A percentile compares a stretch with the other conserved stretches of the same genome.
Conservation (phyloP, 768 basidiomycete genomes). For the Polyporus arcularius region DNA sequence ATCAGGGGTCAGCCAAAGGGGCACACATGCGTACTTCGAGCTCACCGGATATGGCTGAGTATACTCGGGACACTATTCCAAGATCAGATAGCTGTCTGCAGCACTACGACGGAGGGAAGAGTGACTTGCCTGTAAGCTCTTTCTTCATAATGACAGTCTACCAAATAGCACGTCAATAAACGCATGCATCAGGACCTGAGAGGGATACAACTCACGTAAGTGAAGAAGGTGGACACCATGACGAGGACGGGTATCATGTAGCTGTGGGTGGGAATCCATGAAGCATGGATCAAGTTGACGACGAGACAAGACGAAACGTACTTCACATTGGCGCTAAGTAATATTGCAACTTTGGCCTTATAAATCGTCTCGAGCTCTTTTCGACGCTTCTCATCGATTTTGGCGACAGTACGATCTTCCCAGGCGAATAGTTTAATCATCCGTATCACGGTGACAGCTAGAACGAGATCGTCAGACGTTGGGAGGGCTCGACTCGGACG, state of each 20-base stretch:
- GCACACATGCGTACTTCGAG: neutral
- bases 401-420: slow-evolving; percentile 48
- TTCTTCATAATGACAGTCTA: slow-evolving; percentile 40
- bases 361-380: slow-evolving; percentile 58
- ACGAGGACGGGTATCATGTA: slow-evolving; percentile 59
- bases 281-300: slow-evolving; percentile 19
- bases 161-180: neutral
- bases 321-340: slow-evolving; percentile 47
- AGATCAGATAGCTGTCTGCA: no score
- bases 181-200: neutral
- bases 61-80: slow-evolving; percentile 34
- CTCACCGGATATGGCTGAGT: slow-evolving; percentile 37
- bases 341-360: slow-evolving; percentile 50
- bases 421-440: slow-evolving; percentile 50
- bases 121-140: slow-evolving; percentile 32
- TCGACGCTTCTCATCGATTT: slow-evolving; percentile 56
- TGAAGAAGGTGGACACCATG: slow-evolving; percentile 65
- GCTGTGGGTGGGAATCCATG: slow-evolving; percentile 41
- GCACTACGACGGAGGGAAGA: no score
- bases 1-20: neutral
- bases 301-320: slow-evolving; percentile 26
- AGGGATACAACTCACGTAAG: slow-evolving; percentile 45
- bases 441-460: slow-evolving; percentile 37
- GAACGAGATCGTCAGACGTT: neutral
- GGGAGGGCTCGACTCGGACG: neutral